These are phyloP conservation scores for Lasiodiplodia citricola DNA, from an alignment of 2,329 filamentous ascomycete genomes.

Conservation along the genomic window DNA sequence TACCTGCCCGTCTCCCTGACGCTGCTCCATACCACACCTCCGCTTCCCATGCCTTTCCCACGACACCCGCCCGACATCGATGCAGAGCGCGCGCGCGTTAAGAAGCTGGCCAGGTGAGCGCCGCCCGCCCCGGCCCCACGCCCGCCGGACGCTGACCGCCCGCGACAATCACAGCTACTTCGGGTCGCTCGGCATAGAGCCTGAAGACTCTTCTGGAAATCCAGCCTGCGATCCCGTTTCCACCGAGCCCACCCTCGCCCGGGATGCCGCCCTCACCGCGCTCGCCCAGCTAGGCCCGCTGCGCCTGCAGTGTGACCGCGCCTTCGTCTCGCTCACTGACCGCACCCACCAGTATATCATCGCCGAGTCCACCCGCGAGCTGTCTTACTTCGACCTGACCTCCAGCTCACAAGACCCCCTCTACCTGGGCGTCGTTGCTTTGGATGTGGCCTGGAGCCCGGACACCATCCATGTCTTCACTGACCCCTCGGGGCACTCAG, in stretches of 20 bases:
- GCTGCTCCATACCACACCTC: not conserved
- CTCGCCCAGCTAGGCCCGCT: constrained; percentile 45
- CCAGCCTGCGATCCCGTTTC: not conserved
- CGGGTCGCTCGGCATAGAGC: constrained; percentile 13
- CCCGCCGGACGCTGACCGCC: not conserved
- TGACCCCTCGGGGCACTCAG: not conserved
- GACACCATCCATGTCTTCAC: constrained; percentile 12
- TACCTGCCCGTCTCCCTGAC: not conserved
- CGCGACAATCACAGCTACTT: constrained; percentile 6
- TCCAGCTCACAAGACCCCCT: not conserved
- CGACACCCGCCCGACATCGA: not conserved
- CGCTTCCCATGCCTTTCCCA: not conserved
- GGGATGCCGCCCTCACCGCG: constrained; percentile 34
- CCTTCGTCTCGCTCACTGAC: constrained; percentile 54
- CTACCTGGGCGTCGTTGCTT: not conserved
- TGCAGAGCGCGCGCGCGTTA: constrained; percentile 12
- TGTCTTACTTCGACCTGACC: constrained; percentile 43
- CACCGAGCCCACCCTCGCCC: not conserved
- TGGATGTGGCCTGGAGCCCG: not conserved
- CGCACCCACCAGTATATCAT: constrained; percentile 55
- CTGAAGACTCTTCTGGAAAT: not conserved
- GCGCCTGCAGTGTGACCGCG: constrained; percentile 42
- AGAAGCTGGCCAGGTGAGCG: constrained; percentile 17
- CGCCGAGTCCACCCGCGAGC: constrained; percentile 54
- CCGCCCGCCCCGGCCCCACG: no score